phyloP scores from a whole-genome alignment of 768 basidiomycete genomes.

The Kwoniella bestiolae region DNA sequence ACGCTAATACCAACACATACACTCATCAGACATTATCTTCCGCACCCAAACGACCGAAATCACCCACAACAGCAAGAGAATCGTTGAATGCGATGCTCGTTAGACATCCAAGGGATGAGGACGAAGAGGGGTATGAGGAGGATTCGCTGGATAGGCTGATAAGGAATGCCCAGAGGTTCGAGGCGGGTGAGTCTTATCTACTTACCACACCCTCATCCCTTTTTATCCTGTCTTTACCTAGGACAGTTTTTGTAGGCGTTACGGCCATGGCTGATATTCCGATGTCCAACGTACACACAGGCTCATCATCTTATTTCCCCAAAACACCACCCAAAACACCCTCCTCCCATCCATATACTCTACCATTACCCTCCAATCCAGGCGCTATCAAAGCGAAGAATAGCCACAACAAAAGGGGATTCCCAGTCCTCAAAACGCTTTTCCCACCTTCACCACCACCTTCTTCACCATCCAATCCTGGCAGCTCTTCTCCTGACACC shows the following conservation, averaged over 20 bases:
- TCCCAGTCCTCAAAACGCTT: not conserved
- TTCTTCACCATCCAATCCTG: not conserved
- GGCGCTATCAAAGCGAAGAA: not conserved
- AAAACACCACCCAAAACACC: slow-evolving; percentile 15
- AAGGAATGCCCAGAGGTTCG: not conserved
- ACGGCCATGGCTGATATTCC: too few relatives aligned
- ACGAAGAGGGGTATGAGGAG: not conserved
- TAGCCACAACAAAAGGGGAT: not conserved
- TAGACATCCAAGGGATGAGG: not conserved
- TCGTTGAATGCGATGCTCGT: slow-evolving; percentile 5
- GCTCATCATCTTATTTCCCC: not conserved
- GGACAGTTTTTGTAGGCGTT: too few relatives aligned
- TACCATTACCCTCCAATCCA: not conserved
- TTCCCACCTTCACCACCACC: slow-evolving; percentile 11
- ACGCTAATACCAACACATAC: not conserved
- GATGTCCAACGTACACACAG: not conserved
- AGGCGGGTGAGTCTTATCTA: slow-evolving; percentile 10
- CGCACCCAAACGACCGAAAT: slow-evolving; percentile 12
- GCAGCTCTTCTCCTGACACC: too few relatives aligned
- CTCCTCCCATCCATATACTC: not conserved
- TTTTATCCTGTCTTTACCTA: not conserved
- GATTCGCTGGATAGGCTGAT: slow-evolving; percentile 14
- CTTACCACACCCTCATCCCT: not conserved
- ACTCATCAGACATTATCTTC: slow-evolving; percentile 16
- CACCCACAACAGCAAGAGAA: slow-evolving; percentile 14